A percentile compares a stretch with the other conserved stretches of the same genome.
These are phyloP conservation scores for Tolypocladium album DNA, from an alignment of 2,329 filamentous ascomycete genomes.

Conservation along the genomic window DNA sequence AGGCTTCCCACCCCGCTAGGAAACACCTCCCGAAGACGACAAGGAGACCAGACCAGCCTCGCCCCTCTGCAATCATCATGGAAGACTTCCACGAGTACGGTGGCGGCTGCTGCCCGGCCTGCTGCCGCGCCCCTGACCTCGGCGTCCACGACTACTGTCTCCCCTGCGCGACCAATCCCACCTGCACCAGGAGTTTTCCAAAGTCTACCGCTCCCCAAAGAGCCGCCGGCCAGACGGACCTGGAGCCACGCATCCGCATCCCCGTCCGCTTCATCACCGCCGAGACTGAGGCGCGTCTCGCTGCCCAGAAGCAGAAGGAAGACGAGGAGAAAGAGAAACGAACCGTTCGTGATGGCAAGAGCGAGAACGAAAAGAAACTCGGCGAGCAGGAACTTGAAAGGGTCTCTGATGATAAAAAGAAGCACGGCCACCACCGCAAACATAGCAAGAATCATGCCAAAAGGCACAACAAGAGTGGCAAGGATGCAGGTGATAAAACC, in stretches of 20 bases:
- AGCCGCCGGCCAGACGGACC: background rate
- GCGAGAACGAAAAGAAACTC: background rate
- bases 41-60: background rate
- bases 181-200: conserved; percentile 6
- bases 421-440: background rate
- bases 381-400: background rate
- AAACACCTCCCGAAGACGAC: background rate
- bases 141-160: conserved; percentile 21
- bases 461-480: background rate
- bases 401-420: background rate
- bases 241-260: background rate
- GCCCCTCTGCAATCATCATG: background rate
- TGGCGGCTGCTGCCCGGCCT: conserved; percentile 16
- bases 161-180: conserved; percentile 14
- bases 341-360: background rate
- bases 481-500: background rate
- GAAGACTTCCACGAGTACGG: background rate
- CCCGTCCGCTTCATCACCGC: background rate
- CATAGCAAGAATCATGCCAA: background rate
- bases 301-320: background rate
- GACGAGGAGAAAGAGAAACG: background rate
- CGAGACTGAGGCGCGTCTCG: background rate
- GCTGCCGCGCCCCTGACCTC: conserved; percentile 18
- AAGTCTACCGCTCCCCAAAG: background rate
- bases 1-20: background rate